phyloP scores from a whole-genome alignment of 208 protist species.

The Lotmaria passim region DNA sequence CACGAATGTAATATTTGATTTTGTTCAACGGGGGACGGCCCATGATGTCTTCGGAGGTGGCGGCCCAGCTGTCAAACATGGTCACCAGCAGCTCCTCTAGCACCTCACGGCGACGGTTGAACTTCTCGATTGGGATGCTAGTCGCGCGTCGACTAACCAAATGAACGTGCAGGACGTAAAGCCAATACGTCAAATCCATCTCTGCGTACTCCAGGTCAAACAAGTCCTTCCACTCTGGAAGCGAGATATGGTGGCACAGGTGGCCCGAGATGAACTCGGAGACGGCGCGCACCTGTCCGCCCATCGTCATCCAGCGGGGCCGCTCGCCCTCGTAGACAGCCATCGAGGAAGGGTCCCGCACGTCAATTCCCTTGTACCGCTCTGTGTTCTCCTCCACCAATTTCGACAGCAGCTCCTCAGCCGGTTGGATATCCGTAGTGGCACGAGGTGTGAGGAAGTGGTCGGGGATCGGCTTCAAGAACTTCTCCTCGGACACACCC shows the following conservation, averaged over 20 bases:
- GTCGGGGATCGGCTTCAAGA: conserved; percentile 61
- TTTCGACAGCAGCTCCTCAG: conserved; percentile 63
- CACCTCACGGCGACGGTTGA: conserved; percentile 87
- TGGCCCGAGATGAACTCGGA: conserved; percentile 91
- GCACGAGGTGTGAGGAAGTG: conserved; percentile 80
- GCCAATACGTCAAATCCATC: conserved; percentile 91
- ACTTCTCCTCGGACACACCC: conserved; percentile 76
- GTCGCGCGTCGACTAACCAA: conserved; percentile 83
- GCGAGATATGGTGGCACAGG: conserved; percentile 86
- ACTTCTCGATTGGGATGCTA: conserved; percentile 86
- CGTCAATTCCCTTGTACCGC: conserved; percentile 82
- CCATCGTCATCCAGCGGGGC: conserved; percentile 84
- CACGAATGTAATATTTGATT: conserved; percentile 88
- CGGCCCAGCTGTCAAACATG: conserved; percentile 88
- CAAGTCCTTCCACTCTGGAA: conserved; percentile 80
- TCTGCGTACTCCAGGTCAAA: conserved; percentile 90
- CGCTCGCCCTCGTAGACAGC: conserved; percentile 84
- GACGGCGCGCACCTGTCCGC: conserved; percentile 82
- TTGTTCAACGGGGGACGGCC: conserved; percentile 86
- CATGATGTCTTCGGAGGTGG: conserved; percentile 89
- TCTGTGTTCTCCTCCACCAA: conserved; percentile 74
- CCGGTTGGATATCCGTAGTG: conserved; percentile 72
- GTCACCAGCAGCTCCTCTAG: conserved; percentile 87
- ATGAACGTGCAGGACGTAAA: conserved; percentile 90
- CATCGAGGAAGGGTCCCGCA: conserved; percentile 81